A percentile compares a stretch with the other conserved stretches of the same genome.
These are phyloP conservation scores for Phytophthora pseudosyringae DNA, from an alignment of 352 stramenopile genomes.

Conservation along the genomic window DNA sequence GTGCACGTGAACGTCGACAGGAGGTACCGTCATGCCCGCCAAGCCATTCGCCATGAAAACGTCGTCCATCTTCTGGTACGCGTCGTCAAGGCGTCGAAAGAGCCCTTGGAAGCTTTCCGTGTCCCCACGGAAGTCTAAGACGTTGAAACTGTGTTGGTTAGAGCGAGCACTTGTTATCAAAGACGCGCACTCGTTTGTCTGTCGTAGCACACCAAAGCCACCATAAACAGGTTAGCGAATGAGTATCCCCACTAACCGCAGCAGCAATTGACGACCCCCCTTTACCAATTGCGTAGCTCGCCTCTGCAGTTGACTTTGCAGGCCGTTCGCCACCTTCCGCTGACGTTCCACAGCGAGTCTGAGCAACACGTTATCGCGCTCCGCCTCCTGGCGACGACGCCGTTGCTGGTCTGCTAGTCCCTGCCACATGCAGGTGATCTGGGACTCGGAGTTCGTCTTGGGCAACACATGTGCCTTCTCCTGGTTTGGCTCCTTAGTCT, in stretches of 20 bases:
- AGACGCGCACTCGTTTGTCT: slow-evolving; percentile 28
- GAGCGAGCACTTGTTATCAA: slow-evolving; percentile 10
- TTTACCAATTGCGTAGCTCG: slow-evolving; percentile 26
- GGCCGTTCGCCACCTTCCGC: slow-evolving; percentile 39
- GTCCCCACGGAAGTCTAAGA: slow-evolving; percentile 24
- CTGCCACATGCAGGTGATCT: slow-evolving; percentile 29
- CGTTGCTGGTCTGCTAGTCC: slow-evolving; percentile 31
- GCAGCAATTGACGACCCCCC: not conserved
- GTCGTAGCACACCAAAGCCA: not conserved
- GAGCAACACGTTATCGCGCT: slow-evolving; percentile 42
- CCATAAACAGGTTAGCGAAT: slow-evolving; percentile 5
- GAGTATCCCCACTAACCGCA: not conserved
- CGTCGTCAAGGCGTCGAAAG: slow-evolving; percentile 26
- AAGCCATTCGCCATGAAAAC: slow-evolving; percentile 34
- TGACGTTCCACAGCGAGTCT: slow-evolving; percentile 48
- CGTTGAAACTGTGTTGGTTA: slow-evolving; percentile 6
- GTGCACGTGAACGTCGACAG: slow-evolving; percentile 27
- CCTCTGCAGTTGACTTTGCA: slow-evolving; percentile 42
- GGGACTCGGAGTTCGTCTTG: not conserved
- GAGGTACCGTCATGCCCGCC: slow-evolving; percentile 10
- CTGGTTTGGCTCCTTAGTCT: not conserved
- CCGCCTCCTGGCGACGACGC: slow-evolving; percentile 15
- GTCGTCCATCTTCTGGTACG: slow-evolving; percentile 22
- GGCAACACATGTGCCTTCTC: not conserved
- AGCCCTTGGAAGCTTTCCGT: slow-evolving; percentile 25